A percentile compares a stretch with the other conserved stretches of the same genome.
These are phyloP conservation scores for Copromyces sp. DNA, from an alignment of 495 filamentous ascomycete genomes.

Conservation along the genomic window DNA sequence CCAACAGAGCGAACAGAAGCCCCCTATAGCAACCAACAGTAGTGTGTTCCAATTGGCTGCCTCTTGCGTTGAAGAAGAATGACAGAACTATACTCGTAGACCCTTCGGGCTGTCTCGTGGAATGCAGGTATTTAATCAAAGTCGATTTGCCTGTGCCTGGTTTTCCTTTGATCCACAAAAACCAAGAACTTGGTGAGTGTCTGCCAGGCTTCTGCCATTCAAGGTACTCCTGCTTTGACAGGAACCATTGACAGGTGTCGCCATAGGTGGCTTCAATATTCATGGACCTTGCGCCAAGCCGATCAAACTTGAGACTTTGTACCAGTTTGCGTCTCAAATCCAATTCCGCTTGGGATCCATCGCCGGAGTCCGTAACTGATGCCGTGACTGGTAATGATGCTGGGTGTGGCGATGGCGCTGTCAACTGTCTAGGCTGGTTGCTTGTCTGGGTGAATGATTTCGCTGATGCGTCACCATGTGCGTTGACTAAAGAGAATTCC, in stretches of 20 bases:
- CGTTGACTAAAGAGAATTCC: too few species aligned
- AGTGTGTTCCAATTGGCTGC: slow-evolving; percentile 36
- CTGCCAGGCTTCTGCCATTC: neutral
- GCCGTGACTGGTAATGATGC: too few species aligned
- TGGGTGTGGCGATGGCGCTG: too few species aligned
- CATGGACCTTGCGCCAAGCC: neutral
- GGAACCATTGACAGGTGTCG: neutral
- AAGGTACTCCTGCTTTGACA: neutral
- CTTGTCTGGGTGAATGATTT: too few species aligned
- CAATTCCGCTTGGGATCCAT: too few species aligned
- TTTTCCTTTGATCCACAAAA: slow-evolving; percentile 3
- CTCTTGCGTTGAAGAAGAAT: slow-evolving; percentile 14
- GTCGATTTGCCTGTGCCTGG: neutral
- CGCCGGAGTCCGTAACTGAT: too few species aligned
- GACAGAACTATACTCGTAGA: neutral
- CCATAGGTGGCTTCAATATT: neutral
- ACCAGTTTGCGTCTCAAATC: neutral
- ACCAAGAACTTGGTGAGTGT: neutral
- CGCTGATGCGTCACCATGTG: too few species aligned
- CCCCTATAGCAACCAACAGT: slow-evolving; percentile 42
- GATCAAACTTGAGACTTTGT: neutral
- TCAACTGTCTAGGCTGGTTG: too few species aligned
- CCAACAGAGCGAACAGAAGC: slow-evolving; percentile 21
- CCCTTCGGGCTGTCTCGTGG: neutral
- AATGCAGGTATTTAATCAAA: slow-evolving; percentile 4